phyloP scores from a whole-genome alignment of 192 early-diverging fungal genomes.

The Thamnidium elegans region DNA sequence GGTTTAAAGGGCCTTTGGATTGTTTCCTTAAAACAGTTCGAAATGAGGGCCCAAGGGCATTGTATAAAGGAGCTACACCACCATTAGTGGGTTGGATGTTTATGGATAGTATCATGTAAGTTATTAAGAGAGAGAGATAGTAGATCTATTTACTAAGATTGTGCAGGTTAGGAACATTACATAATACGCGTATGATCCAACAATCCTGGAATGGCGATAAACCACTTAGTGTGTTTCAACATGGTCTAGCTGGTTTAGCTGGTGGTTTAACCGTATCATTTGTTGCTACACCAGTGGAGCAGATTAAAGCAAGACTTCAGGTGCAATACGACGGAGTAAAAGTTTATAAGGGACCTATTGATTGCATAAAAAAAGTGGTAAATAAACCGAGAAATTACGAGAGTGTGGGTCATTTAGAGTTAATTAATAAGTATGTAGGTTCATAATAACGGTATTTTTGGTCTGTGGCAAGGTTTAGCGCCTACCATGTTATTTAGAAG shows the following conservation, averaged over 20 bases:
- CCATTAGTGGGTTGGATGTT: constrained; percentile 89
- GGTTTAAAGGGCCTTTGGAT: constrained; percentile 70
- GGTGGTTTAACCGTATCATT: constrained; percentile 80
- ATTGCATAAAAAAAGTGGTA: constrained; percentile 76
- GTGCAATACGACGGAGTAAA: constrained; percentile 70
- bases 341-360: constrained; percentile 82
- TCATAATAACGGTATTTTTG: constrained; percentile 71
- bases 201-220: constrained; percentile 57
- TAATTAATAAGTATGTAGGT: constrained; percentile 36
- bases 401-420: not conserved
- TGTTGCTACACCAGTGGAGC: constrained; percentile 78
- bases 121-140: not conserved
- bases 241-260: constrained; percentile 64
- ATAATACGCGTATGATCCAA: constrained; percentile 72
- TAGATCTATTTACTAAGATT: not conserved
- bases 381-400: not conserved
- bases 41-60: constrained; percentile 69
- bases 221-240: constrained; percentile 62
- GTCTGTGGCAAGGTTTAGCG: constrained; percentile 80
- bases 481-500: constrained; percentile 84
- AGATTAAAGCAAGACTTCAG: constrained; percentile 70
- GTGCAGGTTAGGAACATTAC: constrained; percentile 76
- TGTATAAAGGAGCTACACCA: constrained; percentile 93
- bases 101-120: constrained; percentile 76
- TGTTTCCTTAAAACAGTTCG: constrained; percentile 64